Evolutionary conservation across 2,329 filamentous ascomycete species (phyloP), one percentile per base, ranked within the genome.

Genomic region (Hysterium pulicare): DNA sequence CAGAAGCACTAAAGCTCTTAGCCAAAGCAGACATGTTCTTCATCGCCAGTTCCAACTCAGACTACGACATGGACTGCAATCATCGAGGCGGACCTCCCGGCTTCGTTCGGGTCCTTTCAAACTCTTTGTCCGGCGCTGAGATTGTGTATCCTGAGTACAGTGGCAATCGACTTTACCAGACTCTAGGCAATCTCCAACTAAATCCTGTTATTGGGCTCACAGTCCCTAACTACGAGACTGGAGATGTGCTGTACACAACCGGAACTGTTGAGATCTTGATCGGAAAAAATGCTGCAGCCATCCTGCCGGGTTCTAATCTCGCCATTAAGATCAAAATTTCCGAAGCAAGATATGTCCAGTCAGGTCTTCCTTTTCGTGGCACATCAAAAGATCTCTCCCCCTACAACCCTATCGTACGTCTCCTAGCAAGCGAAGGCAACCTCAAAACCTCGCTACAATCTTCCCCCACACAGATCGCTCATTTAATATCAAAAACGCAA

Each of bases 131-230:
- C 15, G 65, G 62, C 3, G 70, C 69, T 1, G 72, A 79, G 2
- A 64, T 94, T 11, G 73, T 84, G 2, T 95, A 88, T 64, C 89
- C 89, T 0, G 89, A 95, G 61, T 94, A 86, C 61, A 90, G 85
- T 1, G 89, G 89, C 6, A 95, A 95, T 62, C 74, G 87, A 13
- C 70, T 93, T 0, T 95, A 94, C 55, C 88, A 94, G 62, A 87
- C 85, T 0, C 75, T 94, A 0, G 89, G 89, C 1, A 95, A 95
- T 58, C 70, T 94, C 11, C 71, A 77, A 30, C 67, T 76, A 6
- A 84, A 83, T 23, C 86, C 87, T 0, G 69, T 71, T 15, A 79
- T 86, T 2, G 87, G 89, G 3, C 63, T 91, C 37, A 79, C 78
- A 2, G 75, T 95, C 26, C 87, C 88, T 0, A 81, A 90, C 60